Evolutionary conservation across 805 yeast species (phyloP).

Genomic region (Cyberlindnera xishuangbannaensis): DNA sequence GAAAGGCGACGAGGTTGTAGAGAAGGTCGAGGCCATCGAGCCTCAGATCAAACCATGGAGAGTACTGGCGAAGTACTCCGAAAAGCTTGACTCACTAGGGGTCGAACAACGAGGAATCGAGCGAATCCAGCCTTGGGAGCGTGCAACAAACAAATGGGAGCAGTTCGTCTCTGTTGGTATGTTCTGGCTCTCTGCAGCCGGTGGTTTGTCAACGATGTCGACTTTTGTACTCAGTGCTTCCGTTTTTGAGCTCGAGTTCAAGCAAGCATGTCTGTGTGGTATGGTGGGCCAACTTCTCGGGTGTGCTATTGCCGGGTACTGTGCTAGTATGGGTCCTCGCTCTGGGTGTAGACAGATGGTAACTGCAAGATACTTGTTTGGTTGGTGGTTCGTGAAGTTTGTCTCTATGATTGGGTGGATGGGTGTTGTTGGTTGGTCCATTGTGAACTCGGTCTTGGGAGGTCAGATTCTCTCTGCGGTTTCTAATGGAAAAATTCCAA

Average conservation of each 20-base stretch:
- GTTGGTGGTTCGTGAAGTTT: conserved; percentile 78
- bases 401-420: conserved; percentile 66
- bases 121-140: conserved; percentile 60
- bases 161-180: conserved; percentile 50
- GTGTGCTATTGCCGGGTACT: conserved; percentile 72
- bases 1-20: too few relatives aligned
- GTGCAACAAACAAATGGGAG: conserved; percentile 36
- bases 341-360: conserved; percentile 91
- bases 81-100: conserved; percentile 47
- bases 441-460: conserved; percentile 83
- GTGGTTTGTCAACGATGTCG: conserved; percentile 87
- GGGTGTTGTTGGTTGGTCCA: conserved; percentile 91
- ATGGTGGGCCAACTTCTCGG: conserved; percentile 62
- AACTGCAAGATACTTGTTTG: conserved; percentile 71
- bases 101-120: conserved; percentile 81
- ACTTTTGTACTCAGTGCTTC: conserved; percentile 74
- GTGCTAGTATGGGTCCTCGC: conserved; percentile 83
- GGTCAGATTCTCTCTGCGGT: conserved; percentile 74
- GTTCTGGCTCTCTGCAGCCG: conserved; percentile 81
- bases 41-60: conserved; percentile 21
- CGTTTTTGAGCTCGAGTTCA: conserved; percentile 62
- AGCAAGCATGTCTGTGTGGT: conserved; percentile 58
- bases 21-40: conserved; percentile 6
- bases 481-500: conserved; percentile 58
- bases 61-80: conserved; percentile 30